Base-by-base conservation (phyloP, 1,284 basidiomycete species). In the Irpex sp. region DNA sequence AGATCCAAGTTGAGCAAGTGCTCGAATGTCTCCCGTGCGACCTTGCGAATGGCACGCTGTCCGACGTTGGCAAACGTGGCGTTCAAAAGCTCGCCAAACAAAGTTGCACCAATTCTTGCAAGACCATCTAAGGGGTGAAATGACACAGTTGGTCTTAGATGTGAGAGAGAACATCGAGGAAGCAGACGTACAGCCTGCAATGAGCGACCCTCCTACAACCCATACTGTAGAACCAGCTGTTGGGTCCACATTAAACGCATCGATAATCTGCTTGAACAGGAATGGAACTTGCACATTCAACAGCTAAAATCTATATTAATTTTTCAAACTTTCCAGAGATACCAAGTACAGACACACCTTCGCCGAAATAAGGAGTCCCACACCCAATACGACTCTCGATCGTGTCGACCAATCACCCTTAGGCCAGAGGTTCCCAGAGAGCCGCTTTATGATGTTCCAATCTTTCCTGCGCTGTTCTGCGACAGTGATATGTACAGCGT, bases 211-310 rank as follows among this genome's bases (percentile, higher is more conserved):
- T 0, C 90, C 95, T 11, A 99, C 80, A 4, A 95, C 84, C 93
- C 95, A 98, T 3, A 94, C 93, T 0, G 95, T 94, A 4, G 91
- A 88, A 0, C 83, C 81, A 7, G 90, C 82, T 0, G 89, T 85
- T 61, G 97, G 81, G 57, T 93, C 89, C 26, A 98, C 80, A 71
- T 97, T 98, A 66, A 99, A 81, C 1, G 88, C 76, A 73, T 99
- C 97, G 63, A 99, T 89, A 57, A 99, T 88, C 47, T 84, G 75
- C 75, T 98, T 99, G 85, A 99, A 99, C 67, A 98, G 83, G 68
- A 95, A 87, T 0, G 97, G 97, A 4, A 99, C 96, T 82, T 98
- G 97, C 0, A 99, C 97, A 73, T 98, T 99, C 63, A 98, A 79
- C 33, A 97, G 77, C 74, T 75, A 56, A 9, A 9, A n/a, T 47